Base-by-base conservation (phyloP, 2,329 filamentous ascomycete species). In the Clonostachys byssicola region DNA sequence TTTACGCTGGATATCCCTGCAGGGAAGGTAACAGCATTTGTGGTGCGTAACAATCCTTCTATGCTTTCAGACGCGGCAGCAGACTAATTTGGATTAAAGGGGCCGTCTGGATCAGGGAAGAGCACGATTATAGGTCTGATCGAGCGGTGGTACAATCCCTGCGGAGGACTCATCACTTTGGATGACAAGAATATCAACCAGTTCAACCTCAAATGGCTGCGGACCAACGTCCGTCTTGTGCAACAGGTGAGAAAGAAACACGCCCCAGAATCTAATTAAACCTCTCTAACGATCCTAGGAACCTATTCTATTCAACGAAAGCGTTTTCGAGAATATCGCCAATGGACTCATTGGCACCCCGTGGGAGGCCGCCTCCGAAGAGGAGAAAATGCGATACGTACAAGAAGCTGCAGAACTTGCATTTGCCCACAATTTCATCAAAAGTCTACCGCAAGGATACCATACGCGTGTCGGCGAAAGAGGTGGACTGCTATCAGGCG, bases 401-500 rank as follows among this genome's bases (percentile, higher is more conserved):
- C 57, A 70, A 20, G 64, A 71, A 30, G 77, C 77, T 4, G 75
- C 73, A 42, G 63, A 64, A 44, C 66, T 72, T 51, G 72, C 75
- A 1, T 77, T 72, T 59, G 75, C 75, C 6, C 66, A 75, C 46
- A 72, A 74, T 13, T 80, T 79, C 50, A 74, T 80, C 39, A 54
- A 62, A 5, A 61, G 67, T 30, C 62, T 80, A 0, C 75, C 77
- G 2, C 51, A 67, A 49, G 77, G 63, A 5, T 69, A 70, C 54
- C 69, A 77, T 3, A 84, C 83, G 0, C 66, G 72, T 8, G 79
- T 86, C 8, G 84, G 84, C 6, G 78, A 85, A 54, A 73, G 75
- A 12, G 84, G 83, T 2, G 77, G 81, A 35, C 78, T 83, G 40
- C 50, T 99, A 8, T 95, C 89, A 47, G 94, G 94, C 63, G 94